Conservation (phyloP, 768 basidiomycete species). For the Phaeolepiota aurea region DNA sequence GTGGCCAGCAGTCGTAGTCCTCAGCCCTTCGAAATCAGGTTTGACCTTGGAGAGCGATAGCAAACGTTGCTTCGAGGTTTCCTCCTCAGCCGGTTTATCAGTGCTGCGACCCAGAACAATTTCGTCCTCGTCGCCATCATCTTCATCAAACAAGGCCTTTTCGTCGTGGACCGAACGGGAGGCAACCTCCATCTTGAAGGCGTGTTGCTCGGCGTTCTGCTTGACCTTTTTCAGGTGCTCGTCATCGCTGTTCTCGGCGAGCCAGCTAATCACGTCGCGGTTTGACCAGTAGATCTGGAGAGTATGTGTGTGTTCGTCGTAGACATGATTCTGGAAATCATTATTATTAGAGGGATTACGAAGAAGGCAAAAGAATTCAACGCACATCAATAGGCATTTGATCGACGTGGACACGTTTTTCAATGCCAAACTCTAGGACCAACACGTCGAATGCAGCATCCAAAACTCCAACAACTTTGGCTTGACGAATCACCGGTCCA, state of each 20-base stretch:
- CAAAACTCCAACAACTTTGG: conserved; percentile 92
- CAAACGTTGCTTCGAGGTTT: conserved; percentile 70
- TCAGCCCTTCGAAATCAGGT: conserved; percentile 80
- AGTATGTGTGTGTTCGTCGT: conserved; percentile 89
- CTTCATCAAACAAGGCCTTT: conserved; percentile 82
- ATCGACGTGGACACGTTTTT: conserved; percentile 97
- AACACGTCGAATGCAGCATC: conserved; percentile 97
- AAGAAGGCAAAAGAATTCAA: not conserved
- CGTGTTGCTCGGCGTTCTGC: conserved; percentile 85
- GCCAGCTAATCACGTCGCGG: conserved; percentile 89
- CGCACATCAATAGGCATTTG: conserved; percentile 95
- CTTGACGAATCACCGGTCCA: conserved; percentile 92
- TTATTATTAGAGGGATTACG: not conserved
- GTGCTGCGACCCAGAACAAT: conserved; percentile 65
- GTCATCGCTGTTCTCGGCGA: conserved; percentile 93
- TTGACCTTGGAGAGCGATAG: conserved; percentile 69
- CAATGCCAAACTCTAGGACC: conserved; percentile 95
- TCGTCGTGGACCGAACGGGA: conserved; percentile 84
- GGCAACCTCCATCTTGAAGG: conserved; percentile 84
- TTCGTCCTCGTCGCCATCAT: conserved; percentile 77
- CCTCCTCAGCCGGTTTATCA: conserved; percentile 25
- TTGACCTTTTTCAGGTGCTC: conserved; percentile 94
- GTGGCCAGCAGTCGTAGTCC: conserved; percentile 69
- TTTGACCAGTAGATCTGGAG: conserved; percentile 96
- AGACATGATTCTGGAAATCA: conserved; percentile 73